Base-by-base conservation (phyloP, 1,284 basidiomycete genomes). In the Trichosporon inkin region DNA sequence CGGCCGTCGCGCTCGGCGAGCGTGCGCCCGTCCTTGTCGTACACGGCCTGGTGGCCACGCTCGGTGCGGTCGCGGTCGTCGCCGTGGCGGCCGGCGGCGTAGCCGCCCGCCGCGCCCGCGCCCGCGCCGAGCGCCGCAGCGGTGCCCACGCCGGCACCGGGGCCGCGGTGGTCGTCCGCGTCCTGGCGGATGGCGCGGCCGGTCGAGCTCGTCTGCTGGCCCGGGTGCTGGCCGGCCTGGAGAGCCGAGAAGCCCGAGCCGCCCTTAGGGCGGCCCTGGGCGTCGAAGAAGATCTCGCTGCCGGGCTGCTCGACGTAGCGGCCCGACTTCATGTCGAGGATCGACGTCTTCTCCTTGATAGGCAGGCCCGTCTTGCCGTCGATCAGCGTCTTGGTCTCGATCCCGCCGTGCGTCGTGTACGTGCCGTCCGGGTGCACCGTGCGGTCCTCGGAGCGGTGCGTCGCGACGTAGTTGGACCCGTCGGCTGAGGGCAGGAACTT, bases 391-490 rank as follows among this genome's bases (percentile, higher is more conserved):
- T 49, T 49, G 24, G 44, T 49, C 44, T 49, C 44, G 22, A 49
- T 49, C 7, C 44, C 44, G 22, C 44, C 44, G 28, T 49, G 44
- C 14, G 44, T 49, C 14, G 44, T 49, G 44, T 49, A 49, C 44
- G 44, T 28, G 44, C 44, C 44, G 44, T 49, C 44, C 22, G 44
- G 44, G 44, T 49, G 44, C 22, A 49, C 44, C 14, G 44, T 32
- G 44, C 44, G 44, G 44, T 49, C 44, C 44, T 49, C 44, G 44
- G 44, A 49, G 44, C 44, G 44, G 44, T 49, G 44, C 22, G 44
- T 49, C 44, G 44, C 44, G 44, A 49, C 44, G 44, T 49, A 49
- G 44, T 49, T 49, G 44, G 44, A 22, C 22, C 44, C 44, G 44
- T 49, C 44, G 44, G 44, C 44, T 14, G 44, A 49, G 44, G 44